A percentile compares a stretch with the other conserved stretches of the same genome.
Conservation (phyloP, 192 early-diverging fungal genomes). For the Pilaira anomala region DNA sequence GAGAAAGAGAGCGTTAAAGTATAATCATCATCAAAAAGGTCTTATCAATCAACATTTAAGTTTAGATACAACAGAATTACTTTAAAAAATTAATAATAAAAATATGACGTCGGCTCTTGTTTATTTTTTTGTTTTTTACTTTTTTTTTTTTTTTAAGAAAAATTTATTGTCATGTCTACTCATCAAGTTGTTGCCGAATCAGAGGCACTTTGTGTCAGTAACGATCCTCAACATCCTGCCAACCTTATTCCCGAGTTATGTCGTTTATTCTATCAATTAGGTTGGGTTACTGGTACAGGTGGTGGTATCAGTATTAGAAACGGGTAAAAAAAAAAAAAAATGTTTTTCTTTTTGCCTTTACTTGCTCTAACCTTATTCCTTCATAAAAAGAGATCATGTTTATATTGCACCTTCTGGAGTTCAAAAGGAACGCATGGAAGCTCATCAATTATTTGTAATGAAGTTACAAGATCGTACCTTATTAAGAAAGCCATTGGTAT, state of each 20-base stretch:
- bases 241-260: conserved; percentile 95
- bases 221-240: conserved; percentile 64
- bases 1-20: not conserved
- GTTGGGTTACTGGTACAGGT: conserved; percentile 97
- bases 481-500: conserved; percentile 65
- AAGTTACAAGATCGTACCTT: conserved; percentile 51
- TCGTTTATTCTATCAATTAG: conserved; percentile 79
- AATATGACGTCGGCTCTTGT: not conserved
- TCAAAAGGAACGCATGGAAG: conserved; percentile 90
- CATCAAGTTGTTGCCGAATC: no score
- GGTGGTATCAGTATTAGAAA: conserved; percentile 82
- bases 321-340: conserved; percentile 48
- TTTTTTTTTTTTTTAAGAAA: not conserved
- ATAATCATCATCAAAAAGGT: conserved; percentile 12
- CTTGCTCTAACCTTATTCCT: not conserved
- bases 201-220: conserved; percentile 50
- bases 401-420: conserved; percentile 92
- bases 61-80: not conserved
- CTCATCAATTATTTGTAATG: conserved; percentile 85
- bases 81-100: not conserved
- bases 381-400: conserved; percentile 53
- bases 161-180: not conserved
- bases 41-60: conserved; percentile 1
- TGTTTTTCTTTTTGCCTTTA: conserved; percentile 5
- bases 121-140: not conserved